These are phyloP conservation scores for Dunaliella primolecta DNA, from an alignment of 139 green algal species.

Conservation along the genomic window DNA sequence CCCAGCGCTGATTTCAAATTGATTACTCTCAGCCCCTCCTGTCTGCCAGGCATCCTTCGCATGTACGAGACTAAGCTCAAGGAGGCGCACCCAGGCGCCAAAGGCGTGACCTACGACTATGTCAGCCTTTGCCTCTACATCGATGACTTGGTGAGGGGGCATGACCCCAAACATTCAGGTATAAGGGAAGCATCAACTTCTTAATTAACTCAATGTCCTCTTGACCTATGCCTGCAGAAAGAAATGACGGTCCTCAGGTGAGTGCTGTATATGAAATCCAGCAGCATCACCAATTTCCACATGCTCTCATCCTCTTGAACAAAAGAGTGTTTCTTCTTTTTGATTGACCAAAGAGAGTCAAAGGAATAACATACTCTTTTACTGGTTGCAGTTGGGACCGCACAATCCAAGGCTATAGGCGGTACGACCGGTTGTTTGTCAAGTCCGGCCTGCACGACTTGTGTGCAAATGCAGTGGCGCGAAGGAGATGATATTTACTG, in stretches of 20 bases:
- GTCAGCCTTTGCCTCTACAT: constrained; percentile 4
- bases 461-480: no score
- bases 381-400: constrained; percentile 15
- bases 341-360: no score
- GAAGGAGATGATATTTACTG: no score
- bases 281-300: no score
- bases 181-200: background rate
- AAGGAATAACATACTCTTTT: no score
- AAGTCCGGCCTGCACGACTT: background rate
- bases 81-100: constrained; percentile 11
- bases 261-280: no score
- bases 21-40: background rate
- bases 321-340: no score
- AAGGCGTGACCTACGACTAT: constrained; percentile 1
- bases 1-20: background rate
- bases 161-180: background rate
- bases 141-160: constrained; percentile 11
- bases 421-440: constrained; percentile 4
- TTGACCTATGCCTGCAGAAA: background rate
- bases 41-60: background rate
- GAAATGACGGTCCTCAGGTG: background rate
- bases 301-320: no score
- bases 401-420: constrained; percentile 4
- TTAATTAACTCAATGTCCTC: background rate
- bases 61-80: constrained; percentile 10